Evolutionary conservation across 768 basidiomycete genomes (phyloP), one percentile per base, ranked within the genome.

Genomic region (Macrolepiota albuminosa): DNA sequence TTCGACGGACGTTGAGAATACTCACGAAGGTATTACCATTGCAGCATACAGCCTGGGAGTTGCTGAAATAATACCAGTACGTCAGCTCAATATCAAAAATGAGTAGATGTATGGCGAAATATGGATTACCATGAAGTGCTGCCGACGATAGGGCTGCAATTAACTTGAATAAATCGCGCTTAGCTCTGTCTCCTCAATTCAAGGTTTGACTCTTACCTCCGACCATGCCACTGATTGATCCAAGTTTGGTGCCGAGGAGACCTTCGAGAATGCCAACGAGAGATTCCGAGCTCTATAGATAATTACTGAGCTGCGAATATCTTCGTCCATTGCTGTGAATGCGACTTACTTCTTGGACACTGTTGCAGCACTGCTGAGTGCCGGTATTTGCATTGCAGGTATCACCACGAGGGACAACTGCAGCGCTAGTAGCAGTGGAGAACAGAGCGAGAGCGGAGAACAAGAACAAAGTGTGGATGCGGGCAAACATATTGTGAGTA

Each of bases 31-130:
- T 59, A 57, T 67, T 61, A 31, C 55, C 57, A 39, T 52, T 60
- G 63, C 67, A 68, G 64, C 67, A 67, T 34, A 63, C 64, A 8
- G 64, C 51, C 47, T 67, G 64, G 14, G 53, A 49, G 45, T 54
- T 57, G 63, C 66, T 63, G 11, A 54, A 18, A 9, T 31, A 14
- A 29, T 24, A 24, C 21, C 18, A 14, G 26, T 29, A 29, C 3
- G 47, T 48, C 14, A 48, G 47, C 7, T 48, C 29, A 29, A 48
- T 31, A 48, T 31, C 47, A 29, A 29, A 24, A 16, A 47, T 29
- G 14, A 9, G 47, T 31, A 7, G 7, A 16, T 48, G 2, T 4
- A 21, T 21, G 21, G 21, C 21, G 21, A 21, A 21, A 21, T 21
- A 21, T 46, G 9, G 14, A 43, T 51, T 51, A 59, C 56, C 64